These are phyloP conservation scores for Podila epicladia DNA, from an alignment of 192 early-diverging fungal genomes.

Conservation along the genomic window DNA sequence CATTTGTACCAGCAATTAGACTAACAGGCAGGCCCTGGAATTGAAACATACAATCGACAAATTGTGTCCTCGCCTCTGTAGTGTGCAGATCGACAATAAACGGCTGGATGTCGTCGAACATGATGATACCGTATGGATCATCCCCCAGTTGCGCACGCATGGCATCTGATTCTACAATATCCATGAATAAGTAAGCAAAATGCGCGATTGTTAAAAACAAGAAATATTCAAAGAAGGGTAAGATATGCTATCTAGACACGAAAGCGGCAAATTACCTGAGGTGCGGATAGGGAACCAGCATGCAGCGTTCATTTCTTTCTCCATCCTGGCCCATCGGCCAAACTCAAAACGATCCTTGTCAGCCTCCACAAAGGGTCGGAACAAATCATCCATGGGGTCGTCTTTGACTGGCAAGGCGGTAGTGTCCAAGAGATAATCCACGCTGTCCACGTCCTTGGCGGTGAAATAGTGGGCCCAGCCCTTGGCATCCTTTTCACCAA, in stretches of 20 bases:
- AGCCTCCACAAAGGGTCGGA: conserved; percentile 30
- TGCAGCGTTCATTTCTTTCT: conserved; percentile 22
- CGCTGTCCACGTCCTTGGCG: conserved; percentile 29
- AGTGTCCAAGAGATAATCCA: conserved; percentile 26
- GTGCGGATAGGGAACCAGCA: conserved; percentile 49
- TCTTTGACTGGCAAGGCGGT: conserved; percentile 2
- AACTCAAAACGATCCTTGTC: conserved; percentile 31
- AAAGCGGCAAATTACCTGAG: conserved; percentile 18
- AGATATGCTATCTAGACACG: not conserved
- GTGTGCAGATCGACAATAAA: conserved; percentile 57
- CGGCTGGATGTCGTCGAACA: conserved; percentile 63
- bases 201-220: not conserved
- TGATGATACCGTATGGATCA: conserved; percentile 60
- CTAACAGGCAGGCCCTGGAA: conserved; percentile 60
- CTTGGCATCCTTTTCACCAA: conserved; percentile 62
- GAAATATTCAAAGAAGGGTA: not conserved
- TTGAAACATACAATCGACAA: conserved; percentile 60
- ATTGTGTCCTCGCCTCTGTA: conserved; percentile 43
- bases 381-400: conserved; percentile 11
- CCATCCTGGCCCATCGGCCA: conserved; percentile 37
- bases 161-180: conserved; percentile 16
- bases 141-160: conserved; percentile 50
- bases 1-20: conserved; percentile 38
- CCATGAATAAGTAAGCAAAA: not conserved
- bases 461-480: conserved; percentile 60